These are phyloP conservation scores for Penicillium aurantiogriseum DNA, from an alignment of 2,329 filamentous ascomycete species.

Conservation along the genomic window DNA sequence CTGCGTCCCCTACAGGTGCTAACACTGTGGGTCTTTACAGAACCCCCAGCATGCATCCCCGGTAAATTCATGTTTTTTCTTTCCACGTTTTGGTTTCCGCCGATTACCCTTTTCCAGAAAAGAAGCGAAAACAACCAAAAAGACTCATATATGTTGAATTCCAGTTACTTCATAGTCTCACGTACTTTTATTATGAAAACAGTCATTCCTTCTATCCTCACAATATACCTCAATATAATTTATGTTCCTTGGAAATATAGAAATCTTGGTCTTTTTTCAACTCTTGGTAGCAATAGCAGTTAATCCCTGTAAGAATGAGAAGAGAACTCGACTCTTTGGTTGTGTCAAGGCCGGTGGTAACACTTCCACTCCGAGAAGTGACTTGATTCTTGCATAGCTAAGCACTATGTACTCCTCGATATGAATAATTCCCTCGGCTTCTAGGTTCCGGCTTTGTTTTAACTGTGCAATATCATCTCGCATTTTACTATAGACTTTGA, in stretches of 20 bases:
- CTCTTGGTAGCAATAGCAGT: neutral
- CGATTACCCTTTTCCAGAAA: neutral
- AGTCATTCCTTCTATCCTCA: neutral
- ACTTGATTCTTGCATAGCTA: too few species aligned
- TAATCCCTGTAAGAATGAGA: neutral
- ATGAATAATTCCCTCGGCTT: too few species aligned
- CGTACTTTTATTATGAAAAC: neutral
- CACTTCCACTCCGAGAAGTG: too few species aligned
- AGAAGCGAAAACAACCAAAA: neutral
- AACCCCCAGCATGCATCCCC: neutral
- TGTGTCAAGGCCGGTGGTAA: too few species aligned
- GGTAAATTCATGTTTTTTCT: neutral
- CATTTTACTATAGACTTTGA: too few species aligned
- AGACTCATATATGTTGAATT: neutral
- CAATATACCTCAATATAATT: neutral
- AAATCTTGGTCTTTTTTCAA: neutral
- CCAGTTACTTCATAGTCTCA: neutral
- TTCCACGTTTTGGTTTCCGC: neutral
- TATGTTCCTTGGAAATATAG: neutral
- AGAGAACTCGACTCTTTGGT: too few species aligned
- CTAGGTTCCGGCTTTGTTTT: too few species aligned
- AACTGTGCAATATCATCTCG: too few species aligned
- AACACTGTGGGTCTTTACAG: neutral
- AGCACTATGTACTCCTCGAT: too few species aligned
- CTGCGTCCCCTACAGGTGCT: neutral